Conservation (phyloP, 1,284 basidiomycete species). For the Cronartium quercuum region DNA sequence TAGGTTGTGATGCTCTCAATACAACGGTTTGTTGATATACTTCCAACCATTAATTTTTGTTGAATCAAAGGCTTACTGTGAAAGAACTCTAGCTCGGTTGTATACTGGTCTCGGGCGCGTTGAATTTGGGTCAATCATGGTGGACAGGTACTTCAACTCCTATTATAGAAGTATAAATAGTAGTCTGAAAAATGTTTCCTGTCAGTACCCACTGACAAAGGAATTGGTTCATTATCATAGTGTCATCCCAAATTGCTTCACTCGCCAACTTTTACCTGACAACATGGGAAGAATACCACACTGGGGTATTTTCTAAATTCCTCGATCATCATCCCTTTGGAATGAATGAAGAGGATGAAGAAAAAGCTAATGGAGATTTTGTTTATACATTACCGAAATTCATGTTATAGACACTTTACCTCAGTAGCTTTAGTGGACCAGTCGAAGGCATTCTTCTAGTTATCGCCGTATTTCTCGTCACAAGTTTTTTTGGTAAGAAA, state of each 20-base stretch:
- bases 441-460: conserved; percentile 94
- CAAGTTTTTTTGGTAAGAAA: conserved; percentile 62
- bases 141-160: conserved; percentile 61
- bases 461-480: conserved; percentile 67
- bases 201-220: too few species aligned
- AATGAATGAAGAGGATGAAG: conserved; percentile 10
- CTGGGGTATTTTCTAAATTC: conserved; percentile 55
- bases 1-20: conserved; percentile 83
- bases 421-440: conserved; percentile 90
- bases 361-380: too few species aligned
- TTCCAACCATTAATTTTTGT: too few species aligned
- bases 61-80: too few species aligned
- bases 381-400: too few species aligned
- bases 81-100: conserved; percentile 64
- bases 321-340: neutral
- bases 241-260: conserved; percentile 75
- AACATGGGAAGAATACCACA: conserved; percentile 98
- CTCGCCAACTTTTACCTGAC: conserved; percentile 89
- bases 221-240: too few species aligned
- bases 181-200: too few species aligned
- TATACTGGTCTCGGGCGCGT: conserved; percentile 70
- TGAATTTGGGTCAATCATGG: conserved; percentile 87
- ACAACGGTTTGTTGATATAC: conserved; percentile 68
- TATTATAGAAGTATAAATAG: too few species aligned
- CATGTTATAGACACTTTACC: conserved; percentile 63